These are phyloP conservation scores for Zygosaccharomyces lentus DNA, from an alignment of 805 yeast genomes.

Conservation along the genomic window DNA sequence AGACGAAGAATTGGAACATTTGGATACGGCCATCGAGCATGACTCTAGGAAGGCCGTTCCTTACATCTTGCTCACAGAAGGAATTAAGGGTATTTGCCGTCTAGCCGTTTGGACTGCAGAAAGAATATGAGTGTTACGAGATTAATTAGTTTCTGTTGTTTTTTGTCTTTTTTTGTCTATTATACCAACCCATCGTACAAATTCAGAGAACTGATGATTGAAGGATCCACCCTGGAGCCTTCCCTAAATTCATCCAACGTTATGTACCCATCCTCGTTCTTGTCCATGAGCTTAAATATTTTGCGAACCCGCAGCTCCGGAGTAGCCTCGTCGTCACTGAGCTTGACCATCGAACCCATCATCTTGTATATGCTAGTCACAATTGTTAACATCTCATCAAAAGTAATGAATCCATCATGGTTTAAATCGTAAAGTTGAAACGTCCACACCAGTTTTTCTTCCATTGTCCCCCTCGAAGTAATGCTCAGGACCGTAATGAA, in stretches of 20 bases:
- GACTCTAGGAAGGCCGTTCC: slow-evolving; percentile 94
- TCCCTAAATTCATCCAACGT: slow-evolving; percentile 81
- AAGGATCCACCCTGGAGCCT: slow-evolving; percentile 73
- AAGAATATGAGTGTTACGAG: slow-evolving; percentile 45
- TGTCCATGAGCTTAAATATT: slow-evolving; percentile 70
- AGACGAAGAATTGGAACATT: slow-evolving; percentile 92
- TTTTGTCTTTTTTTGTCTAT: slow-evolving; percentile 6
- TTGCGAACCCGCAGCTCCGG: slow-evolving; percentile 85
- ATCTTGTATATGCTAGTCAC: slow-evolving; percentile 84
- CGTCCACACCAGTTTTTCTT: slow-evolving; percentile 86
- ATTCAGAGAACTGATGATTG: slow-evolving; percentile 69
- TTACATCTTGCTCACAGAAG: slow-evolving; percentile 81
- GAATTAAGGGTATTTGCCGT: slow-evolving; percentile 74
- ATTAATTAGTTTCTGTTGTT: neutral
- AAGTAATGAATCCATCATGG: slow-evolving; percentile 69
- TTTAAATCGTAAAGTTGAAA: slow-evolving; percentile 83
- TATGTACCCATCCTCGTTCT: slow-evolving; percentile 63
- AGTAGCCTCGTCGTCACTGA: slow-evolving; percentile 84
- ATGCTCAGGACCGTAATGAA: slow-evolving; percentile 83
- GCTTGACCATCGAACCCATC: slow-evolving; percentile 91
- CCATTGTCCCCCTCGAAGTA: slow-evolving; percentile 79
- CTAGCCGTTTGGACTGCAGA: slow-evolving; percentile 94
- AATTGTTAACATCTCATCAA: slow-evolving; percentile 73
- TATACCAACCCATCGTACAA: slow-evolving; percentile 76
- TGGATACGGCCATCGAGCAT: slow-evolving; percentile 86